Evolutionary conservation across 2,329 filamentous ascomycete species (phyloP).

Genomic region (Microdochium nivale): DNA sequence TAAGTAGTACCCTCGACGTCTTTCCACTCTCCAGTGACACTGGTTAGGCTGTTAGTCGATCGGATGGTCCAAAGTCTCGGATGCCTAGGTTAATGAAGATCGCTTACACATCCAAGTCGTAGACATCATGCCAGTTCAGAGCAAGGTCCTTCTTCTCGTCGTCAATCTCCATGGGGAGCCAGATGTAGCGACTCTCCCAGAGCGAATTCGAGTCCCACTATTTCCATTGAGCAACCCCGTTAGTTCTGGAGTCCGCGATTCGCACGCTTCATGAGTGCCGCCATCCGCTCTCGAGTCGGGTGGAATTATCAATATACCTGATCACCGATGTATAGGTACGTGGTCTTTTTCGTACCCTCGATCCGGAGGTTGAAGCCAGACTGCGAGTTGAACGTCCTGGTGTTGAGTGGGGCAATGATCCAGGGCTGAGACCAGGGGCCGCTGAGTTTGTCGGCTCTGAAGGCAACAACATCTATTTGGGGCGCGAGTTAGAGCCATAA

Average conservation of each 20-base stretch:
- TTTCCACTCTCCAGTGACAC: slow-evolving; percentile 32
- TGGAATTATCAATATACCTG: slow-evolving; percentile 14
- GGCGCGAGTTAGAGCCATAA: neutral
- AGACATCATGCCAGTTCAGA: slow-evolving; percentile 45
- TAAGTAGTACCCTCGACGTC: slow-evolving; percentile 39
- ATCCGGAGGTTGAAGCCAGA: slow-evolving; percentile 40
- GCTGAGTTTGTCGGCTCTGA: slow-evolving; percentile 38
- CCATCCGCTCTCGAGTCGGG: neutral
- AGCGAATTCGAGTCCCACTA: slow-evolving; percentile 45
- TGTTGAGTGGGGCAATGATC: slow-evolving; percentile 40
- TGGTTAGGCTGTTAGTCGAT: slow-evolving; percentile 16
- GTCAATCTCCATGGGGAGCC: slow-evolving; percentile 44
- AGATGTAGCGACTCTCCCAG: slow-evolving; percentile 49
- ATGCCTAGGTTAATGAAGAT: slow-evolving; percentile 6
- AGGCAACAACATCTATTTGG: slow-evolving; percentile 39
- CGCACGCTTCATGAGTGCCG: neutral
- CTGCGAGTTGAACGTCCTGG: slow-evolving; percentile 42
- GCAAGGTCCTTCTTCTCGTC: slow-evolving; percentile 40
- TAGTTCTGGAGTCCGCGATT: neutral
- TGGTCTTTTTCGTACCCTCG: slow-evolving; percentile 36
- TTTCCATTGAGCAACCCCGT: neutral
- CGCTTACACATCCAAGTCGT: slow-evolving; percentile 39
- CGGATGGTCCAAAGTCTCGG: neutral
- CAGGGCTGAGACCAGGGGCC: slow-evolving; percentile 48
- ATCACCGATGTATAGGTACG: slow-evolving; percentile 41